Base-by-base conservation (phyloP, 768 basidiomycete species). In the Russula sp. region DNA sequence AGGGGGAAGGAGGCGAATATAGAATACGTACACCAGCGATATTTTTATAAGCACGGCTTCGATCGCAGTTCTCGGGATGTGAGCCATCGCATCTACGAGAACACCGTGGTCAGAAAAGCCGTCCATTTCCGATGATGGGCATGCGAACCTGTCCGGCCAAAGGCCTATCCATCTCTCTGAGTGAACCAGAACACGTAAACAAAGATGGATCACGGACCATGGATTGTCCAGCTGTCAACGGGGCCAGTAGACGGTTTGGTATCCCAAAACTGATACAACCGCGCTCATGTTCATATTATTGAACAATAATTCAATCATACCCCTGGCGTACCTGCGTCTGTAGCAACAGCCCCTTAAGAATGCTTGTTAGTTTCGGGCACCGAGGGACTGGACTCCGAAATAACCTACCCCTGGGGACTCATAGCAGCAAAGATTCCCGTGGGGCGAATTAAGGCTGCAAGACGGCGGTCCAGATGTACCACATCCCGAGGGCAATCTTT, bases 201-300 rank as follows among this genome's bases (percentile, higher is more conserved):
- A 14, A 16, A 18, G 45, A 14, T 32, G 32, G 13, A 35, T 16
- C n/a, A 66, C 79, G 50, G 60, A 83, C 87, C 86, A 57, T 87
- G 87, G 60, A 88, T 84, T 1, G 86, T 90, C 87, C 88, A 90
- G 67, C 83, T 84, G 67, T 86, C 66, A 10, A 69, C 70, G 6
- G 88, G 88, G 11, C 88, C 87, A 20, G 81, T 83, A 3, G 79
- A 70, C 0, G 85, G 82, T 50, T 82, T 67, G 2, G 83, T 85
- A 64, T 89, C 86, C 87, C 88, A 90, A 73, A 89, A 87, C 83
- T 87, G 22, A 43, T 25, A 36, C 2, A 70, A 25, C n/a, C 43
- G 18, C 29, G 36, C 16, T 8, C 29, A 41, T 35, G 29, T 43
- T 46, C 38, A 59, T 16, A 9, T 14, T 35, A n/a, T 20, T 11